These are phyloP conservation scores for Thuidium tamariscinum DNA, from an alignment of 225 moss, liverwort and hornwort genomes.

Conservation along the genomic window DNA sequence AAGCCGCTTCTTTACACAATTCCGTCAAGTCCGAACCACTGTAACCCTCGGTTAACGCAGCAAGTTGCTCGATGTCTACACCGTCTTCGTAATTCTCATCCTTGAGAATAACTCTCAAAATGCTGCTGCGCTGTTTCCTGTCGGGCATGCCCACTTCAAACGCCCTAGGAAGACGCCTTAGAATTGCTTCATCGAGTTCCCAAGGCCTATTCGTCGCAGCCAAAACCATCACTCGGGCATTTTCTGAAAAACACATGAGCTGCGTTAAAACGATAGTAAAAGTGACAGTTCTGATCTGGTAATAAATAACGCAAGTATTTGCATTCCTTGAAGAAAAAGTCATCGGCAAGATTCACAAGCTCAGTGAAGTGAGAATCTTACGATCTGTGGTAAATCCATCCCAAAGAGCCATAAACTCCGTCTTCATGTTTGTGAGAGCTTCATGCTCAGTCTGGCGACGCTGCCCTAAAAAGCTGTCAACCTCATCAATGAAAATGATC, in stretches of 20 bases:
- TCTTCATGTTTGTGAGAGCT: slow-evolving; percentile 89
- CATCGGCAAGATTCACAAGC: neutral
- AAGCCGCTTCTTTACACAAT: slow-evolving; percentile 42
- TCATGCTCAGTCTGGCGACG: slow-evolving; percentile 86
- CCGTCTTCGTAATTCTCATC: slow-evolving; percentile 48
- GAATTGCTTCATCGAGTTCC: slow-evolving; percentile 88
- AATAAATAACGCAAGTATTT: neutral
- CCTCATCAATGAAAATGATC: slow-evolving; percentile 89
- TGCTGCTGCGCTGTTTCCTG: slow-evolving; percentile 55
- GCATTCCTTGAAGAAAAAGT: neutral
- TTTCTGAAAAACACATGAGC: slow-evolving; percentile 5
- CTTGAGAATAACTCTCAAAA: slow-evolving; percentile 61
- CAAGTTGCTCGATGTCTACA: slow-evolving; percentile 62
- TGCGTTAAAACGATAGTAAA: neutral
- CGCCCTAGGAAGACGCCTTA: slow-evolving; percentile 50
- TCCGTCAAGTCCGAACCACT: slow-evolving; percentile 75
- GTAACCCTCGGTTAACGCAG: slow-evolving; percentile 66
- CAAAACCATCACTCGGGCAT: slow-evolving; percentile 76
- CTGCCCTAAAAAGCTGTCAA: slow-evolving; percentile 91
- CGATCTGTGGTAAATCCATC: slow-evolving; percentile 81
- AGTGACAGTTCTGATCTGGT: neutral
- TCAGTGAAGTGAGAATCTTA: slow-evolving; percentile 4
- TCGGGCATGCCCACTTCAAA: slow-evolving; percentile 91
- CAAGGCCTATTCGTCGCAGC: slow-evolving; percentile 93
- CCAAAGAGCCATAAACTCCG: slow-evolving; percentile 96